These are phyloP conservation scores for Podila minutissima DNA, from an alignment of 192 early-diverging fungal species.

Conservation along the genomic window DNA sequence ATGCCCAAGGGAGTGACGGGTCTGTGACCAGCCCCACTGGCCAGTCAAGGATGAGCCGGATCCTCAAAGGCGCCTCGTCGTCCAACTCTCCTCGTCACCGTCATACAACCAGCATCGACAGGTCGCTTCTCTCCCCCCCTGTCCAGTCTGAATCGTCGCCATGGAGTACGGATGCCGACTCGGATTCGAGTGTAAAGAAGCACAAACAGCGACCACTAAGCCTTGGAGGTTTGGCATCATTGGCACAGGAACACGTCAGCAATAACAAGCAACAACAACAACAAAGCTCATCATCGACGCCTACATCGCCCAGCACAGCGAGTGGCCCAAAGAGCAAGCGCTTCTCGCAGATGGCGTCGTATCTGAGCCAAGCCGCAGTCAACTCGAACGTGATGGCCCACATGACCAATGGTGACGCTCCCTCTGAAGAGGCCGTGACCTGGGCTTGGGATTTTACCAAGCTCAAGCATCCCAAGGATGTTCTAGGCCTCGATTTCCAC, in stretches of 20 bases:
- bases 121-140: background rate
- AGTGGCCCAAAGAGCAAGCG: conserved; percentile 21
- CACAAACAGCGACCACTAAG: conserved; percentile 38
- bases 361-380: conserved; percentile 39
- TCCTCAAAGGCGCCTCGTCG: conserved; percentile 10
- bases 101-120: background rate
- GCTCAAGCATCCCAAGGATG: conserved; percentile 46
- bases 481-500: conserved; percentile 35
- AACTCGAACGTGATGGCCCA: conserved; percentile 32
- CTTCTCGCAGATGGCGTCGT: conserved; percentile 32
- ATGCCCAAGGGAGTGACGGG: background rate
- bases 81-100: background rate
- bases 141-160: background rate
- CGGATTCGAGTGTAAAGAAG: conserved; percentile 8
- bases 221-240: conserved; percentile 35
- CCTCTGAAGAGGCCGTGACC: conserved; percentile 17
- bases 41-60: background rate
- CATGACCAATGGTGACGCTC: conserved; percentile 8
- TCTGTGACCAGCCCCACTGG: background rate
- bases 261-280: conserved; percentile 8
- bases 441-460: conserved; percentile 47
- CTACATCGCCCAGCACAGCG: conserved; percentile 10
- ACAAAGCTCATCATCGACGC: conserved; percentile 6
- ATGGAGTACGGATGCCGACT: background rate
- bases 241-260: conserved; percentile 48